Evolutionary conservation across 495 filamentous ascomycete genomes (phyloP).

Genomic region (Penicillium flavigenum): DNA sequence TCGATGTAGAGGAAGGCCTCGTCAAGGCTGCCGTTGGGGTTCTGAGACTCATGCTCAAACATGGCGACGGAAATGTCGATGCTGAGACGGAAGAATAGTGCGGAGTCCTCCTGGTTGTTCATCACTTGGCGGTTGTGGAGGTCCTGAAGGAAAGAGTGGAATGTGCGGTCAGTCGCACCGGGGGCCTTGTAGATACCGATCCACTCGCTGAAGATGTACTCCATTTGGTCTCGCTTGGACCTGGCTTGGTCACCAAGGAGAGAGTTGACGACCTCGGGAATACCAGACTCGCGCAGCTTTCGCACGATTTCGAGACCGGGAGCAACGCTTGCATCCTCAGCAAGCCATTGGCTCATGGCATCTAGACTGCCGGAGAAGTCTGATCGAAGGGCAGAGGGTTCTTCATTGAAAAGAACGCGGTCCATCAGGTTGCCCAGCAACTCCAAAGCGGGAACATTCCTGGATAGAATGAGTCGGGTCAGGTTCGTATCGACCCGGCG

Average conservation of each 20-base stretch:
- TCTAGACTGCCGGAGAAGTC: slow-evolving; percentile 84
- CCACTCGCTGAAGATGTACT: slow-evolving; percentile 96
- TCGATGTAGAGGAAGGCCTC: slow-evolving; percentile 77
- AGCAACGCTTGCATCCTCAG: slow-evolving; percentile 65
- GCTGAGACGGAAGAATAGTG: slow-evolving; percentile 75
- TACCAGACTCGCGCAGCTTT: slow-evolving; percentile 65
- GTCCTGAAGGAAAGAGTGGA: slow-evolving; percentile 79
- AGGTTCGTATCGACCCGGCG: slow-evolving; percentile 75
- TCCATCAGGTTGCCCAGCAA: slow-evolving; percentile 75
- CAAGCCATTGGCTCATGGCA: slow-evolving; percentile 78
- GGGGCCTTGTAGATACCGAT: slow-evolving; percentile 74
- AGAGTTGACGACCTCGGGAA: slow-evolving; percentile 51
- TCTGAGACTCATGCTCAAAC: slow-evolving; percentile 65
- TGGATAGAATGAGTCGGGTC: slow-evolving; percentile 65
- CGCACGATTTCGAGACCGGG: slow-evolving; percentile 66
- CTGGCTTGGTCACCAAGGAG: slow-evolving; percentile 50
- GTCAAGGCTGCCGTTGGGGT: slow-evolving; percentile 58
- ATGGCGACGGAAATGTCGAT: slow-evolving; percentile 75
- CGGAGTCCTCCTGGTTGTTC: slow-evolving; percentile 67
- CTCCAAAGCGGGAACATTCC: slow-evolving; percentile 66
- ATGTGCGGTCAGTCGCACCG: slow-evolving; percentile 66
- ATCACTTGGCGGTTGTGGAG: slow-evolving; percentile 71
- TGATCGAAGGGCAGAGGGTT: slow-evolving; percentile 70
- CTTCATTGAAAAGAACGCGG: slow-evolving; percentile 71
- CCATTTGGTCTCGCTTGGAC: slow-evolving; percentile 73